Conservation (phyloP, 345 rosid species). For the Acer yangbiense region DNA sequence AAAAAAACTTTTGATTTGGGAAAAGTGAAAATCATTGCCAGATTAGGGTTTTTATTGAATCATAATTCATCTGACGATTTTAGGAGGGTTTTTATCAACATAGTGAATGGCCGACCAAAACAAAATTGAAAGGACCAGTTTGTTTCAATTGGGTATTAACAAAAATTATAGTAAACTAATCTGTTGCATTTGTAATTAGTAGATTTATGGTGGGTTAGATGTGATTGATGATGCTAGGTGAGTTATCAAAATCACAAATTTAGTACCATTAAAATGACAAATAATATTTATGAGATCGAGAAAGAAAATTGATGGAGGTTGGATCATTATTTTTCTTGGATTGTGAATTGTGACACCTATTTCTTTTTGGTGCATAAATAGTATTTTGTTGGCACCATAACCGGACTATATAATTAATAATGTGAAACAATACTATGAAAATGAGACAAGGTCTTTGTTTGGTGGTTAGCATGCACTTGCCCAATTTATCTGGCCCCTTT, state of each 20-base stretch:
- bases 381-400: not conserved
- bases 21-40: no score
- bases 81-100: not conserved
- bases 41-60: no score
- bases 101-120: not conserved
- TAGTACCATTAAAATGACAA: not conserved
- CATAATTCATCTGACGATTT: no score
- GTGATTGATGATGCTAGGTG: slow-evolving; percentile 5
- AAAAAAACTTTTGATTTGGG: no score
- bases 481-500: not conserved
- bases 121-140: not conserved
- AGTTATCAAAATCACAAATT: not conserved
- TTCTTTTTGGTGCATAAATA: not conserved
- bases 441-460: slow-evolving; percentile 18
- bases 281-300: not conserved
- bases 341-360: not conserved
- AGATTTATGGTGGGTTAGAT: slow-evolving; percentile 1
- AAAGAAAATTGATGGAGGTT: not conserved
- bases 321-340: not conserved
- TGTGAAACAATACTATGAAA: not conserved
- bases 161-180: not conserved
- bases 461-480: not conserved
- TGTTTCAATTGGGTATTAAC: not conserved
- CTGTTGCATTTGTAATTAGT: not conserved
- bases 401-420: not conserved